These are phyloP conservation scores for Nakazawaea pomicola DNA, from an alignment of 805 yeast genomes.

Conservation along the genomic window DNA sequence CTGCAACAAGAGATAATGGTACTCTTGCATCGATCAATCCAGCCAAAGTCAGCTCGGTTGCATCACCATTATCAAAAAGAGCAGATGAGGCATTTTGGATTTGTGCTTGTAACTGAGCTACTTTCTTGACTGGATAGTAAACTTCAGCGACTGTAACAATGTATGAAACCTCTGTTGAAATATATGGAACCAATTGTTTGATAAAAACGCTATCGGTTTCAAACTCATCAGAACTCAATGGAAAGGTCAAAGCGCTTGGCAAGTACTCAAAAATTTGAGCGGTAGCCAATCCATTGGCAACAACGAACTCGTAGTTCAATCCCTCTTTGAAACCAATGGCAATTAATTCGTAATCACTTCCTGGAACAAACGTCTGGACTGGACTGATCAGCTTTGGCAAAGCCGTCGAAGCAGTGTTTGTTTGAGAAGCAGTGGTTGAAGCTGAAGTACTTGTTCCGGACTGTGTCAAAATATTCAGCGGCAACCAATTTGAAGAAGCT, in stretches of 20 bases:
- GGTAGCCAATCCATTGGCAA: constrained; percentile 62
- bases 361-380: constrained; percentile 32
- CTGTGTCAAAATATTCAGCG: constrained; percentile 35
- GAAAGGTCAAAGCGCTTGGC: constrained; percentile 65
- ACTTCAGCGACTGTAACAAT: constrained; percentile 86
- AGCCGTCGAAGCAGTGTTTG: constrained; percentile 37
- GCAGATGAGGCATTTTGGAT: constrained; percentile 48
- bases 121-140: constrained; percentile 60
- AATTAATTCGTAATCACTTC: constrained; percentile 47
- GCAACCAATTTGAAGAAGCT: constrained; percentile 34
- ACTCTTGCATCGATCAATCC: constrained; percentile 66
- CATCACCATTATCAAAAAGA: constrained; percentile 55
- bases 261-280: constrained; percentile 83
- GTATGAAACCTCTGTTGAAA: constrained; percentile 50
- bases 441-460: constrained; percentile 19
- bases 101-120: constrained; percentile 42
- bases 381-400: constrained; percentile 82
- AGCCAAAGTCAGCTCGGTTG: constrained; percentile 54
- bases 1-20: constrained; percentile 40
- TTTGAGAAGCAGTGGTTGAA: constrained; percentile 19
- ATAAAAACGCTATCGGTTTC: constrained; percentile 46
- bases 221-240: constrained; percentile 38
- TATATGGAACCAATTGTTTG: constrained; percentile 69
- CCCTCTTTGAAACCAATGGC: constrained; percentile 75
- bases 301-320: constrained; percentile 83